phyloP scores from a whole-genome alignment of 2,329 filamentous ascomycete genomes.

The Pseudogymnoascus sp. region DNA sequence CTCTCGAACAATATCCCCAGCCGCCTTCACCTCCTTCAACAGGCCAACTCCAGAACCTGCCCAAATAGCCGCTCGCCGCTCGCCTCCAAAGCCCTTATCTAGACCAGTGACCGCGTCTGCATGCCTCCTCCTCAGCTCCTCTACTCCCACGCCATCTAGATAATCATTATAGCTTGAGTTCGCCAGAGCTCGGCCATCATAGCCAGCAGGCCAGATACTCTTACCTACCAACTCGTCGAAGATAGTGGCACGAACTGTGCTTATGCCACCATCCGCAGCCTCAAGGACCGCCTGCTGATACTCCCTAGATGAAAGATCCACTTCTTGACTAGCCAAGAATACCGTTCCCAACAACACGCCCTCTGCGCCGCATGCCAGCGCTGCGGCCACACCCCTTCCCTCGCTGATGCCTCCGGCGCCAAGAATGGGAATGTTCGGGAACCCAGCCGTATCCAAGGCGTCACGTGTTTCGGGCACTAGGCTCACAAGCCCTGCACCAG shows the following conservation, averaged over 20 bases:
- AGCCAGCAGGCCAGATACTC: constrained; percentile 51
- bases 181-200: constrained; percentile 49
- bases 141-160: constrained; percentile 30
- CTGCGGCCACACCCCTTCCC: constrained; percentile 30
- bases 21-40: constrained; percentile 42
- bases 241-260: constrained; percentile 41
- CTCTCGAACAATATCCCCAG: constrained; percentile 45
- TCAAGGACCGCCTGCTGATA: constrained; percentile 40
- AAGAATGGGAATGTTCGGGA: not conserved
- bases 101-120: constrained; percentile 39
- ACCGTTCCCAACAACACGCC: constrained; percentile 45
- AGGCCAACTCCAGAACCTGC: constrained; percentile 57
- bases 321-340: constrained; percentile 41
- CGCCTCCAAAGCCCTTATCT: constrained; percentile 44
- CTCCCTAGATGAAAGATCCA: constrained; percentile 36
- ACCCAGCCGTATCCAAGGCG: constrained; percentile 11
- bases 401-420: constrained; percentile 34
- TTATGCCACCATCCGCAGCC: constrained; percentile 42
- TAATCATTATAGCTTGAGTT: constrained; percentile 44
- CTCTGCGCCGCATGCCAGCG: constrained; percentile 29
- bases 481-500: constrained; percentile 27
- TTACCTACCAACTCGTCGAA: constrained; percentile 44
- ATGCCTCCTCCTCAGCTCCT: constrained; percentile 36
- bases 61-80: constrained; percentile 53
- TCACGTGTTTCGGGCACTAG: constrained; percentile 30